These are phyloP conservation scores for Quercus cerris DNA, from an alignment of 306 rosid species.

Conservation along the genomic window DNA sequence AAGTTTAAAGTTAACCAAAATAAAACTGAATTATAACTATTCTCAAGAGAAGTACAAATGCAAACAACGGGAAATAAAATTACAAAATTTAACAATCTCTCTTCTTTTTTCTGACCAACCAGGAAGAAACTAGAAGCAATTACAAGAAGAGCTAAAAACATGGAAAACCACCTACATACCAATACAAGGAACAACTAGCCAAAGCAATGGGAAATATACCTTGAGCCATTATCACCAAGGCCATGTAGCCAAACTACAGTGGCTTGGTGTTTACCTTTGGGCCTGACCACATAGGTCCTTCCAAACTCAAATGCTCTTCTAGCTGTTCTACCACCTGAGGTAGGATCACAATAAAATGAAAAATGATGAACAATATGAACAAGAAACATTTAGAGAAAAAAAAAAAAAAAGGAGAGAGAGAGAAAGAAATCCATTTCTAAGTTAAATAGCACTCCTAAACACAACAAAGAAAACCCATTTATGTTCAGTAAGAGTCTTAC, in stretches of 20 bases:
- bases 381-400: background rate
- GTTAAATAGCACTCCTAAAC: background rate
- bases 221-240: conserved; percentile 98
- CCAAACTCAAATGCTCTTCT: conserved; percentile 78
- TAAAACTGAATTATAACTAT: background rate
- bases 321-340: conserved; percentile 66
- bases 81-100: background rate
- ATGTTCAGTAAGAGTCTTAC: background rate
- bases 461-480: conserved; percentile 2
- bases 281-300: conserved; percentile 89
- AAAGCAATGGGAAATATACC: conserved; percentile 47
- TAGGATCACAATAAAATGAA: conserved; percentile 4
- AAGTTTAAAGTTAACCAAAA: background rate
- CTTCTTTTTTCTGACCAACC: background rate
- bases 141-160: background rate
- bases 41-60: background rate
- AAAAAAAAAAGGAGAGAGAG: too few species aligned
- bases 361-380: background rate
- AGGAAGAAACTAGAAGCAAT: background rate
- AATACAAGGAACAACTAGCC: background rate
- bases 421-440: background rate
- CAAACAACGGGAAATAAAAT: background rate
- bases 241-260: conserved; percentile 98
- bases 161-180: background rate
- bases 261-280: conserved; percentile 98